Percentiles rank a stretch among this genome's conserved stretches.
Evolutionary conservation across 129 eudicot genomes (phyloP).

Genomic region (Heracleum sosnowskyi): DNA sequence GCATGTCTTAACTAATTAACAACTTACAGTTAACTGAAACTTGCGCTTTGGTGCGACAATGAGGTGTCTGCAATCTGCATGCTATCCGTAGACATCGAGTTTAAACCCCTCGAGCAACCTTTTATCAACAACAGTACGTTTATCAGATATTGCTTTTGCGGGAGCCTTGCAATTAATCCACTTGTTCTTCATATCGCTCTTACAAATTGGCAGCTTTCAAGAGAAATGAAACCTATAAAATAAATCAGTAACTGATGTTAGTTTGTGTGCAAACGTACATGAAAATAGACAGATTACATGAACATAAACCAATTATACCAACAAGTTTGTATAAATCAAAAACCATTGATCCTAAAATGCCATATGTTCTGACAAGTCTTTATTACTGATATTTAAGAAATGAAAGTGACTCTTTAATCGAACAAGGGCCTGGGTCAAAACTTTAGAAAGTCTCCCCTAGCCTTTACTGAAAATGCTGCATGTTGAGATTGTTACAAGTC

Average conservation of each 20-base stretch:
- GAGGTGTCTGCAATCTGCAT: neutral
- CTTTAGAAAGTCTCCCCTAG: neutral
- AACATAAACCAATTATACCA: too few species aligned
- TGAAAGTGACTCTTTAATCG: neutral
- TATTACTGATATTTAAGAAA: neutral
- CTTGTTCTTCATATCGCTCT: constrained; percentile 26
- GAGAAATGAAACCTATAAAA: too few species aligned
- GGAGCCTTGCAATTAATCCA: constrained; percentile 20
- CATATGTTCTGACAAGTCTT: neutral
- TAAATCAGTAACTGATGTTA: too few species aligned
- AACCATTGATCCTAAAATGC: neutral
- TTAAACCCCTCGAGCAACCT: neutral
- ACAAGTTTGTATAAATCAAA: too few species aligned
- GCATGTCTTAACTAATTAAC: neutral
- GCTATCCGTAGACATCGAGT: neutral
- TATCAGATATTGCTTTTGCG: neutral
- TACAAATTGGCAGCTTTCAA: too few species aligned
- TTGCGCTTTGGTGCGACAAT: neutral
- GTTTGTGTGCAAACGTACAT: too few species aligned
- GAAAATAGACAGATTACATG: too few species aligned
- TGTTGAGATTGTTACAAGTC: neutral
- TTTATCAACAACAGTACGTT: neutral
- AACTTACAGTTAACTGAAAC: neutral
- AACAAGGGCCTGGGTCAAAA: neutral
- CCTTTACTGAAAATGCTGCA: neutral